Percentiles rank a stretch among this genome's conserved stretches.
Evolutionary conservation across 1,139 yeast genomes (phyloP).

Genomic region (Protomyces inundatus): DNA sequence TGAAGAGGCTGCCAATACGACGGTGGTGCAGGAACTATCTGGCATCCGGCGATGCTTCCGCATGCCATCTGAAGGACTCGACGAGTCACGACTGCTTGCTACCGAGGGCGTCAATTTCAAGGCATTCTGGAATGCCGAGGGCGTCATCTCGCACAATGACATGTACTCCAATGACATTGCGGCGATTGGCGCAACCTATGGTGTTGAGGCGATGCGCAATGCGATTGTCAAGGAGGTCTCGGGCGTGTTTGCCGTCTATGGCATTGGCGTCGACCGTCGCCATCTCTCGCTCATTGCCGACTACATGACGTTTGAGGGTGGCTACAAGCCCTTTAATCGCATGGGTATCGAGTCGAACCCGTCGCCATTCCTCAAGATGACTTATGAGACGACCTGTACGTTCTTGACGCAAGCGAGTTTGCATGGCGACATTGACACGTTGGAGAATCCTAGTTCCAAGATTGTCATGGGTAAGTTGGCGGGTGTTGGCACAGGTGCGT

Average conservation of each 20-base stretch:
- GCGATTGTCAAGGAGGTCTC: conserved; percentile 95
- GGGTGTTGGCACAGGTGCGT: conserved; percentile 93
- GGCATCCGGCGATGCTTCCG: conserved; percentile 88
- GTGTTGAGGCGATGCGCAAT: conserved; percentile 98
- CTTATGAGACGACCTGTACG: conserved; percentile 96
- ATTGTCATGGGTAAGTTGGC: conserved; percentile 88
- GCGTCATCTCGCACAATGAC: conserved; percentile 79
- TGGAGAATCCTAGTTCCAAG: conserved; percentile 92
- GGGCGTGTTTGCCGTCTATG: conserved; percentile 85
- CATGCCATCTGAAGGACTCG: conserved; percentile 60
- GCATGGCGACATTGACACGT: conserved; percentile 81
- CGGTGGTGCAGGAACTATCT: conserved; percentile 90
- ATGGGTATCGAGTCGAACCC: conserved; percentile 96
- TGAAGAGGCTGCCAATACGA: conserved; percentile 82
- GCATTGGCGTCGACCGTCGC: conserved; percentile 86
- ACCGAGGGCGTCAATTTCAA: conserved; percentile 98
- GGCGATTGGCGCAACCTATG: conserved; percentile 84
- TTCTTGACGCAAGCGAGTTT: conserved; percentile 94
- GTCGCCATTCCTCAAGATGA: conserved; percentile 97
- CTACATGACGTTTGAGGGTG: conserved; percentile 99
- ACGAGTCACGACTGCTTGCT: conserved; percentile 59
- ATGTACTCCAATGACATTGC: conserved; percentile 89
- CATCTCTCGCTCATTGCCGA: conserved; percentile 97
- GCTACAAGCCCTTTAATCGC: conserved; percentile 93
- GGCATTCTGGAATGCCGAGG: conserved; percentile 98